Percentiles rank a stretch among this genome's conserved stretches.
Evolutionary conservation across 2,329 filamentous ascomycete species (phyloP).

Genomic region (Microdochium nivale): DNA sequence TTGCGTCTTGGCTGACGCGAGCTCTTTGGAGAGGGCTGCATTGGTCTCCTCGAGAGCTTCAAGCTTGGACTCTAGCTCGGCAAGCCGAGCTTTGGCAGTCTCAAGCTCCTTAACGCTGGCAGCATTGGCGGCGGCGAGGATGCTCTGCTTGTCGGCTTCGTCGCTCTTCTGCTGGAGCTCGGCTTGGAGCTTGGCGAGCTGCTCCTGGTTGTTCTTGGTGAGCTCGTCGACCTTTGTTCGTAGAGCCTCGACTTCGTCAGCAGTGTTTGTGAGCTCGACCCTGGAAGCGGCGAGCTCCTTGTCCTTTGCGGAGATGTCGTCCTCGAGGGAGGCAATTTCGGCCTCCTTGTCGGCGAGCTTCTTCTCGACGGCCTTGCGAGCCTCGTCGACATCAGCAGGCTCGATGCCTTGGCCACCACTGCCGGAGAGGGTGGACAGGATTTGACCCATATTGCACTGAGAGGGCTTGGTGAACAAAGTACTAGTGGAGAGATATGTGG

Average conservation of each 20-base stretch:
- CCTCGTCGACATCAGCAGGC: not conserved
- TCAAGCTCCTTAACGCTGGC: not conserved
- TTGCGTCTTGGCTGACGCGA: not conserved
- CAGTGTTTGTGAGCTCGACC: not conserved
- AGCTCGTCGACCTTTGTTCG: not conserved
- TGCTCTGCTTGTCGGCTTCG: not conserved
- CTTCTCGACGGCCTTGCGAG: slow-evolving; percentile 1
- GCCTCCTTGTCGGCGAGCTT: not conserved
- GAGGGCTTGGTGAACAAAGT: not conserved
- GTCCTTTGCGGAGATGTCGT: not conserved
- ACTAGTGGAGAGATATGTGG: no score
- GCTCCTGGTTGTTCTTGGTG: not conserved
- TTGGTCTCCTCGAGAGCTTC: not conserved
- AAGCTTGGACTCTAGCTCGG: not conserved
- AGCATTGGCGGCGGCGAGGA: not conserved
- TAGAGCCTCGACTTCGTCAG: not conserved
- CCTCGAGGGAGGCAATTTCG: not conserved
- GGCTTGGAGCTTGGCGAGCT: not conserved
- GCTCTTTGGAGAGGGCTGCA: not conserved
- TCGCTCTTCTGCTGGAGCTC: not conserved
- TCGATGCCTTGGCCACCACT: not conserved
- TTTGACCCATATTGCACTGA: not conserved
- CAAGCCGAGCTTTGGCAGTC: not conserved
- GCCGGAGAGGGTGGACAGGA: not conserved
- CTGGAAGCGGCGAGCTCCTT: not conserved